Conservation (phyloP, 2,329 filamentous ascomycete species). For the Cladosporium sp. region DNA sequence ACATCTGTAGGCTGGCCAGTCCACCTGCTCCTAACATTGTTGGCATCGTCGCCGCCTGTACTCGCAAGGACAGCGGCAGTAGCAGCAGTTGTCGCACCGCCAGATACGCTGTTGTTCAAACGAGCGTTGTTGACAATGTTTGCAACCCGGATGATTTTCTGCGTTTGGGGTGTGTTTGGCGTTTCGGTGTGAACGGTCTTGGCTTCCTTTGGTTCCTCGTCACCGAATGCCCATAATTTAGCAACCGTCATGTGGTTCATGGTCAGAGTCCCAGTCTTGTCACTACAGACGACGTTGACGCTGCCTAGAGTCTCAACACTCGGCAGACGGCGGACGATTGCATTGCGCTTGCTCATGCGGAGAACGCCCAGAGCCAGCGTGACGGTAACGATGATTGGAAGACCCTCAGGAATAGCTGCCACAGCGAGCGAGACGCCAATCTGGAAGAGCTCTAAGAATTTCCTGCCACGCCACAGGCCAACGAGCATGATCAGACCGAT, state of each 20-base stretch:
- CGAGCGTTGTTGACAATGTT: slow-evolving; percentile 96
- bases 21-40: slow-evolving; percentile 81
- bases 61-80: slow-evolving; percentile 83
- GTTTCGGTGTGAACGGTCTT: slow-evolving; percentile 53
- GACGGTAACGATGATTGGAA: slow-evolving; percentile 97
- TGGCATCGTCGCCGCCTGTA: slow-evolving; percentile 61
- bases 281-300: slow-evolving; percentile 99
- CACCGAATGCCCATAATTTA: slow-evolving; percentile 88
- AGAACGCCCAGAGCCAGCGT: slow-evolving; percentile 92
- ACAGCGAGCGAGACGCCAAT: slow-evolving; percentile 96
- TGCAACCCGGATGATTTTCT: slow-evolving; percentile 82
- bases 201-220: slow-evolving; percentile 55
- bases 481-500: slow-evolving; percentile 92
- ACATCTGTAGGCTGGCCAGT: slow-evolving; percentile 96
- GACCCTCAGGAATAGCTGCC: slow-evolving; percentile 90
- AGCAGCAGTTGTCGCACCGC: slow-evolving; percentile 63
- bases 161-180: slow-evolving; percentile 69
- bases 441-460: slow-evolving; percentile 90
- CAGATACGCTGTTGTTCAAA: slow-evolving; percentile 64
- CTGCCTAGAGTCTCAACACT: slow-evolving; percentile 97
- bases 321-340: slow-evolving; percentile 91
- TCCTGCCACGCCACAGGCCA: slow-evolving; percentile 85
- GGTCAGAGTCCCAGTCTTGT: slow-evolving; percentile 95
- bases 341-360: slow-evolving; percentile 91
- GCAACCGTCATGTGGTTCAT: slow-evolving; percentile 98